phyloP scores from a whole-genome alignment of 169 alveolate species.

The Plasmodium fragile region DNA sequence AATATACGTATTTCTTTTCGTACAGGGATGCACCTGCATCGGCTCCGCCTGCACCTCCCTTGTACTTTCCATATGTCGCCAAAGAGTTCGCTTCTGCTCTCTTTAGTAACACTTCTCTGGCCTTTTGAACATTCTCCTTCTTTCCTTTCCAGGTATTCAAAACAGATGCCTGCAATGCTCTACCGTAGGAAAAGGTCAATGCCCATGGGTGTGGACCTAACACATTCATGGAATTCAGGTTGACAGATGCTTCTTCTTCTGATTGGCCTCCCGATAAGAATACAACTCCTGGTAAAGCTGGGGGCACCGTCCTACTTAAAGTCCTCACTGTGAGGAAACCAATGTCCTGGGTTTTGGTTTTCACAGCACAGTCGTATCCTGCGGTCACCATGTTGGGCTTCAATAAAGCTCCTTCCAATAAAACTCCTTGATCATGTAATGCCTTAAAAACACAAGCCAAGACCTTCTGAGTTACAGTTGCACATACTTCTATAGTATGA shows the following conservation, averaged over 20 bases:
- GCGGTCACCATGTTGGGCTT: slow-evolving; percentile 99
- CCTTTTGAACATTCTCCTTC: slow-evolving; percentile 94
- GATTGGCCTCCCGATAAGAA: slow-evolving; percentile 99
- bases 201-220: slow-evolving; percentile 94
- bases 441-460: slow-evolving; percentile 95
- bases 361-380: slow-evolving; percentile 94
- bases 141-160: slow-evolving; percentile 98
- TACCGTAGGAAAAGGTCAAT: slow-evolving; percentile 98
- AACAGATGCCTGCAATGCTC: slow-evolving; percentile 98
- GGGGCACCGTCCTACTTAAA: slow-evolving; percentile 95
- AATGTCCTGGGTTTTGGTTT: slow-evolving; percentile 93
- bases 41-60: slow-evolving; percentile 84
- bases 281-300: slow-evolving; percentile 97
- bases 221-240: slow-evolving; percentile 96
- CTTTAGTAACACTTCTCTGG: slow-evolving; percentile 94
- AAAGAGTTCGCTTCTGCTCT: slow-evolving; percentile 97
- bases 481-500: slow-evolving; percentile 96
- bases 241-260: slow-evolving; percentile 97
- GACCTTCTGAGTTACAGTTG: slow-evolving; percentile 96
- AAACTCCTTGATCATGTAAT: slow-evolving; percentile 93
- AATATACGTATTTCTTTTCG: slow-evolving; percentile 84
- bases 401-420: slow-evolving; percentile 97
- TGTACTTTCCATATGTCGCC: slow-evolving; percentile 88
- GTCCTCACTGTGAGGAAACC: slow-evolving; percentile 96
- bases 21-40: slow-evolving; percentile 82